Evolutionary conservation across 1,284 basidiomycete genomes (phyloP).

Genomic region (Caloboletus inedulis): DNA sequence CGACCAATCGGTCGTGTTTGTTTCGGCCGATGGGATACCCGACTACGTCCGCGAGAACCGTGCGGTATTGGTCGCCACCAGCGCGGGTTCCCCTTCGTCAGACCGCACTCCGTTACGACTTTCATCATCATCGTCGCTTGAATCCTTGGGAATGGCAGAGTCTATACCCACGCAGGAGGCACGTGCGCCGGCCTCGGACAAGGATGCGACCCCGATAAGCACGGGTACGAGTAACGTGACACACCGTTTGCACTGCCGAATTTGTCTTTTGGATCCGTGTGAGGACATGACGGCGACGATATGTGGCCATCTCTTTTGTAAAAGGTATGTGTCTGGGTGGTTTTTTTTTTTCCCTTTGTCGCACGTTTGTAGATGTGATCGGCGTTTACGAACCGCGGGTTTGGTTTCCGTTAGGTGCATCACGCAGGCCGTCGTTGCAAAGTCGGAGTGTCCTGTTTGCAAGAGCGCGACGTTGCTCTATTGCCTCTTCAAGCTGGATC

Average conservation of each 20-base stretch:
- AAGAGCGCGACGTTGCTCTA: conserved; percentile 47
- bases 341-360: neutral
- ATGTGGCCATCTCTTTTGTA: conserved; percentile 59
- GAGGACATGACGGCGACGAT: conserved; percentile 50
- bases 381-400: neutral
- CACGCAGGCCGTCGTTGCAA: conserved; percentile 42
- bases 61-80: conserved; percentile 32
- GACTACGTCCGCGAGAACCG: conserved; percentile 32
- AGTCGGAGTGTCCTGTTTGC: conserved; percentile 47
- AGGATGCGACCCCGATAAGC: neutral
- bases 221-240: neutral
- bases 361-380: neutral
- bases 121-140: conserved; percentile 18
- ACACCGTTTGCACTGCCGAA: conserved; percentile 41
- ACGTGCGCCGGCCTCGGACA: neutral
- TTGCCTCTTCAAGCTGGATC: conserved; percentile 39
- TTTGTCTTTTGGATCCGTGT: conserved; percentile 42
- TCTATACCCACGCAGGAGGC: neutral
- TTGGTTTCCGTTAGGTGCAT: conserved; percentile 38
- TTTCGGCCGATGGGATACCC: conserved; percentile 32
- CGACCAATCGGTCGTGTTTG: conserved; percentile 27
- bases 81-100: conserved; percentile 26
- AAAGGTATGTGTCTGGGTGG: conserved; percentile 33
- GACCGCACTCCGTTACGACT: conserved; percentile 17
- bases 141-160: conserved; percentile 5